These are phyloP conservation scores for Geosiphon pyriformis DNA, from an alignment of 192 early-diverging fungal genomes.

Conservation along the genomic window DNA sequence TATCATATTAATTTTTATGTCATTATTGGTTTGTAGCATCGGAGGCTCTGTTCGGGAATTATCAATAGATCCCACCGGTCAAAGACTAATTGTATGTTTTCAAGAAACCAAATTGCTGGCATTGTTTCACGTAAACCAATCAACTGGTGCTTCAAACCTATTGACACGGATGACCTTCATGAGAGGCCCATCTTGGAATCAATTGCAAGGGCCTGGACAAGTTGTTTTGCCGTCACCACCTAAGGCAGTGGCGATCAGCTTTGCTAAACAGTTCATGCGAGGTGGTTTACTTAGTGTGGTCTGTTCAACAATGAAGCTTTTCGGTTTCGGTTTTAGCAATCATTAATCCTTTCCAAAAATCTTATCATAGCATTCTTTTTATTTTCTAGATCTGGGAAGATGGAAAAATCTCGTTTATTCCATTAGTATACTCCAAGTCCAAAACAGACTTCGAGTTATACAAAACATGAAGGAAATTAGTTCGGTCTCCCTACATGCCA, in stretches of 20 bases:
- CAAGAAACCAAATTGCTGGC: not conserved
- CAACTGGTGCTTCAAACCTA: not conserved
- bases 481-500: too few relatives aligned
- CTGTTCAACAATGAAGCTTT: not conserved
- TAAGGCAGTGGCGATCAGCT: conserved; percentile 4
- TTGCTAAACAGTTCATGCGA: conserved; percentile 16
- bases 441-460: too few relatives aligned
- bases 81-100: conserved; percentile 13
- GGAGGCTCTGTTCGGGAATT: not conserved
- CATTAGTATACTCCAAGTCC: conserved; percentile 11
- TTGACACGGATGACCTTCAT: conserved; percentile 1
- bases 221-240: not conserved
- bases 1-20: not conserved
- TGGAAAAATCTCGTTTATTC: conserved; percentile 20
- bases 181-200: conserved; percentile 11
- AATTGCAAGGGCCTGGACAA: not conserved
- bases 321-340: not conserved
- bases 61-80: conserved; percentile 14
- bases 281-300: conserved; percentile 22
- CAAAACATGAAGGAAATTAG: too few relatives aligned
- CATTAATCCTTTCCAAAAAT: not conserved
- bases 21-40: not conserved
- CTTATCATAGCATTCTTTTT: not conserved
- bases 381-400: conserved; percentile 21
- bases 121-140: conserved; percentile 6